Evolutionary conservation across 1,284 basidiomycete species (phyloP).

Genomic region (Cryptococcus sp.): DNA sequence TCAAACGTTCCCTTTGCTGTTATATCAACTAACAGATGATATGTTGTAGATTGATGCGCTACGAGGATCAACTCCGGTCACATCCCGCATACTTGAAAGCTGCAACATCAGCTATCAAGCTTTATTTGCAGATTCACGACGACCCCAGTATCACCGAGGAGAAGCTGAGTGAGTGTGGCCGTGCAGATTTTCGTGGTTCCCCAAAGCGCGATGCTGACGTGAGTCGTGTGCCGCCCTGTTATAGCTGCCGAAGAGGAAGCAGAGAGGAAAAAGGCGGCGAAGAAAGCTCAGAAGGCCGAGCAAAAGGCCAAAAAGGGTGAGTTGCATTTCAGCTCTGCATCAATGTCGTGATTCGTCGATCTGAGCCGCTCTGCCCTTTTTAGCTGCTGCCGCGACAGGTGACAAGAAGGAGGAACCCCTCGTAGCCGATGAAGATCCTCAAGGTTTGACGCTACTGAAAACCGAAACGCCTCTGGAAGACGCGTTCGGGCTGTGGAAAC

Average conservation of each 20-base stretch:
- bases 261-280: constrained; percentile 66
- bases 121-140: constrained; percentile 75
- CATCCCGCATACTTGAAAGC: constrained; percentile 75
- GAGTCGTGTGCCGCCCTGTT: neutral
- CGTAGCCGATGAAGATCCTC: constrained; percentile 74
- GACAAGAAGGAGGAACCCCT: constrained; percentile 69
- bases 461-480: constrained; percentile 71
- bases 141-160: constrained; percentile 63
- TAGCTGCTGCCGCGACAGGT: constrained; percentile 55
- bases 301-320: constrained; percentile 74
- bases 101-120: constrained; percentile 71
- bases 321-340: constrained; percentile 7
- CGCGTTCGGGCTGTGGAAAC: constrained; percentile 72
- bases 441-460: constrained; percentile 69
- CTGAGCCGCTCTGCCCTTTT: neutral
- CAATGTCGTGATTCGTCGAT: too few species aligned
- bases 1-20: constrained; percentile 5
- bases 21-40: neutral
- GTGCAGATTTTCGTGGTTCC: too few species aligned
- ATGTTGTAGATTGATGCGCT: constrained; percentile 66
- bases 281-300: constrained; percentile 88
- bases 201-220: neutral
- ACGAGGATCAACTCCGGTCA: constrained; percentile 76
- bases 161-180: constrained; percentile 31
- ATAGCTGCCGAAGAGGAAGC: constrained; percentile 51